phyloP scores from a whole-genome alignment of 805 yeast genomes.

The Ogataea sp. region DNA sequence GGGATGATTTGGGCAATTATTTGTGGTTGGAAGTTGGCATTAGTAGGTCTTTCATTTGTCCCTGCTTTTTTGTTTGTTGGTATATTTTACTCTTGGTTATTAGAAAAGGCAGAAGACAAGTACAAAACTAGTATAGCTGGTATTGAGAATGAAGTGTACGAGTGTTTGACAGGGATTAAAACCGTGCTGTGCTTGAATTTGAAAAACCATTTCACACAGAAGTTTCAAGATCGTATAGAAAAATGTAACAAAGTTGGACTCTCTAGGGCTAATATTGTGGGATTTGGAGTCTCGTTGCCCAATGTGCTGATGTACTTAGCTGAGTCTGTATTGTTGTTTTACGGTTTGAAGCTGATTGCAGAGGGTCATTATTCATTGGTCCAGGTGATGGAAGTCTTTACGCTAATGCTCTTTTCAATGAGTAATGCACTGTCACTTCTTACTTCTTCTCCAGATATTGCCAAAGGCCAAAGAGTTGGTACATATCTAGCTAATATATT shows the following conservation, averaged over 20 bases:
- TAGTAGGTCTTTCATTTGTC: constrained; percentile 72
- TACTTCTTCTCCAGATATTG: constrained; percentile 66
- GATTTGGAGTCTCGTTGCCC: constrained; percentile 57
- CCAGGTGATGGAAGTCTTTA: constrained; percentile 61
- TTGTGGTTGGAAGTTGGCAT: constrained; percentile 78
- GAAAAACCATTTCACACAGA: constrained; percentile 35
- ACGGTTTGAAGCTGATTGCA: constrained; percentile 70
- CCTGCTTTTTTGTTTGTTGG: constrained; percentile 54
- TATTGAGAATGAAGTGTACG: constrained; percentile 44
- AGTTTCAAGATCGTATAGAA: constrained; percentile 25
- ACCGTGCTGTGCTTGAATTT: constrained; percentile 56
- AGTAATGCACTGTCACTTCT: constrained; percentile 53
- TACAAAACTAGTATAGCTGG: constrained; percentile 51
- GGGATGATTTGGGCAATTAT: constrained; percentile 75
- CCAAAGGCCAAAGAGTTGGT: constrained; percentile 73
- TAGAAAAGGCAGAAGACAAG: constrained; percentile 47
- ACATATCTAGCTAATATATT: constrained; percentile 38
- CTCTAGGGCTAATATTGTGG: constrained; percentile 50
- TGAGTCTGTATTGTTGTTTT: constrained; percentile 69
- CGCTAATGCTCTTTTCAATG: constrained; percentile 67
- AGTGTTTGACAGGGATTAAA: constrained; percentile 48
- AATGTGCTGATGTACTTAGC: constrained; percentile 48
- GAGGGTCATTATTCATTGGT: constrained; percentile 42
- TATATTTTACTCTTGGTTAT: constrained; percentile 38
- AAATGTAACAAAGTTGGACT: constrained; percentile 32